A percentile compares a stretch with the other conserved stretches of the same genome.
Evolutionary conservation across 1,139 yeast species (phyloP).

Genomic region (Wickerhamiella infanticola): DNA sequence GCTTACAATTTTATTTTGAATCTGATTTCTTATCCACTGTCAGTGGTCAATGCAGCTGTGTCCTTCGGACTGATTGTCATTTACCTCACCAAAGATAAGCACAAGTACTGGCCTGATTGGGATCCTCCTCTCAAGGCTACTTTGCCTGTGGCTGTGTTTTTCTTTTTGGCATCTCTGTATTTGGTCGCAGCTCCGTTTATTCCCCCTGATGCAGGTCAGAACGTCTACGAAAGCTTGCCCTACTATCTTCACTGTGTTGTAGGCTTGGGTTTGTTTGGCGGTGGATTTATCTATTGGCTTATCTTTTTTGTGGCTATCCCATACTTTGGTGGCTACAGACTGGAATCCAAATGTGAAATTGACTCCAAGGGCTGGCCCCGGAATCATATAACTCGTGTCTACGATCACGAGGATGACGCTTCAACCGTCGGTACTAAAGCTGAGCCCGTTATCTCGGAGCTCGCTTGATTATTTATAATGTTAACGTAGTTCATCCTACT

Average conservation of each 20-base stretch:
- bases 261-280: conserved; percentile 60
- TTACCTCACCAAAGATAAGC: conserved; percentile 40
- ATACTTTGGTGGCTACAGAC: conserved; percentile 37
- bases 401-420: not conserved
- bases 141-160: conserved; percentile 47
- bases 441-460: not conserved
- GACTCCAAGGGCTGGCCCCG: conserved; percentile 69
- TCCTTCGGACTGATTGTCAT: conserved; percentile 59
- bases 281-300: conserved; percentile 60
- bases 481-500: too few relatives aligned
- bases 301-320: conserved; percentile 54
- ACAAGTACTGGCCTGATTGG: conserved; percentile 58
- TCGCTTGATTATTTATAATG: not conserved
- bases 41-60: conserved; percentile 53
- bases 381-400: conserved; percentile 29
- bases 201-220: conserved; percentile 53
- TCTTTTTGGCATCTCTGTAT: conserved; percentile 51
- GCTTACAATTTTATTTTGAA: conserved; percentile 64
- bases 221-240: conserved; percentile 51
- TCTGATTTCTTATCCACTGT: conserved; percentile 61
- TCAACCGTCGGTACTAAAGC: not conserved
- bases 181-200: conserved; percentile 67
- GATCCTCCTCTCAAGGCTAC: conserved; percentile 61
- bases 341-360: conserved; percentile 42
- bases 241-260: conserved; percentile 75